A percentile compares a stretch with the other conserved stretches of the same genome.
Conservation (phyloP, 352 stramenopile species). For the Pythium phragmitis region DNA sequence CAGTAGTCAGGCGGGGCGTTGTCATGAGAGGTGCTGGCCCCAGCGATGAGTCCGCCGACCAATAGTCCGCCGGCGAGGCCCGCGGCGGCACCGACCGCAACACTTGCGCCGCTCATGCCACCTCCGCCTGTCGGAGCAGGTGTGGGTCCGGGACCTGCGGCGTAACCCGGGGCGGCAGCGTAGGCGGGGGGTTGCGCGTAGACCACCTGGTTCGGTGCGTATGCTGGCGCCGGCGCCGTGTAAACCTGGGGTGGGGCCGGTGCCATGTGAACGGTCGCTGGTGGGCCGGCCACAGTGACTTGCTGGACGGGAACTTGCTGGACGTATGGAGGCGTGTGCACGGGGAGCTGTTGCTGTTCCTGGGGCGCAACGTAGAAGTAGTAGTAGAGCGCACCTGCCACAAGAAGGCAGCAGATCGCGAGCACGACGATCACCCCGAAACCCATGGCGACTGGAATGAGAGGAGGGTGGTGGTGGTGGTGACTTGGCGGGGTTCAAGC, state of each 20-base stretch:
- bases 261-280: not conserved
- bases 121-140: not conserved
- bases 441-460: not conserved
- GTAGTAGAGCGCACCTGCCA: conserved; percentile 10
- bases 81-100: conserved; percentile 9
- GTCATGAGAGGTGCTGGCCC: conserved; percentile 3
- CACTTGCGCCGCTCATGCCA: conserved; percentile 8
- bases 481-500: not conserved
- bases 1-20: not conserved
- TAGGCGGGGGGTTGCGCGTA: conserved; percentile 4
- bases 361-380: not conserved
- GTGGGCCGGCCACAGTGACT: not conserved
- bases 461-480: not conserved
- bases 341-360: conserved; percentile 1
- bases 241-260: not conserved
- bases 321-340: conserved; percentile 11
- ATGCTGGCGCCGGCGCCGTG: not conserved
- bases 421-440: not conserved
- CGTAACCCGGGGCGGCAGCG: not conserved
- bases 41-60: conserved; percentile 13
- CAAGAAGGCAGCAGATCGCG: conserved; percentile 1
- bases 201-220: conserved; percentile 5
- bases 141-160: not conserved
- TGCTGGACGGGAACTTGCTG: conserved; percentile 4
- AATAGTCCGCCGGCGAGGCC: conserved; percentile 13